Percentiles rank a stretch among this genome's conserved stretches.
These are phyloP conservation scores for Allium cepa DNA, from an alignment of 106 monocot genomes.

Conservation along the genomic window DNA sequence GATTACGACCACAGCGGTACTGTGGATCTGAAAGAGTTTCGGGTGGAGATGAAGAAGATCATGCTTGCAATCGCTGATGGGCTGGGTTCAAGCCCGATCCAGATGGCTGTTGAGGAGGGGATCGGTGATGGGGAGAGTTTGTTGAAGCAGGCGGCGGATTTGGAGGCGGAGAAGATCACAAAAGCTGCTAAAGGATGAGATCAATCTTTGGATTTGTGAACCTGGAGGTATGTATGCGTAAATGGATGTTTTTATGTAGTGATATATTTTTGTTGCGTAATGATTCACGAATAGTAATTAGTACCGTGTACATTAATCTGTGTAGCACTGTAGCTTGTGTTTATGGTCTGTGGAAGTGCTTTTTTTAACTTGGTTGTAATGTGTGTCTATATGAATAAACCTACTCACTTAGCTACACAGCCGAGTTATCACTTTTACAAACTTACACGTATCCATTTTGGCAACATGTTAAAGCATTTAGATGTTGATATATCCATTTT, in stretches of 20 bases:
- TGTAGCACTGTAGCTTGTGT: background rate
- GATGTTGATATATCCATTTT: too few relatives aligned
- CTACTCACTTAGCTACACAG: too few relatives aligned
- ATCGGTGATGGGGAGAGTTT: conserved; percentile 23
- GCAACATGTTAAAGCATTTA: too few relatives aligned
- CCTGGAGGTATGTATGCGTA: background rate
- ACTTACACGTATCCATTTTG: too few relatives aligned
- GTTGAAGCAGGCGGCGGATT: conserved; percentile 54
- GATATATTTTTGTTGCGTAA: background rate
- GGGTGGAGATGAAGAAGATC: conserved; percentile 45
- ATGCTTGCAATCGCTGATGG: conserved; percentile 64
- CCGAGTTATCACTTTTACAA: too few relatives aligned
- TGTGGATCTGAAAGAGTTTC: conserved; percentile 45
- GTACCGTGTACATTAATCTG: background rate
- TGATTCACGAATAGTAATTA: background rate
- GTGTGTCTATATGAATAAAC: too few relatives aligned
- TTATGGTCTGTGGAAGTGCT: background rate
- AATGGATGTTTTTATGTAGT: background rate
- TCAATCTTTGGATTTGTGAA: too few relatives aligned
- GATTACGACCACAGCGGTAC: conserved; percentile 47
- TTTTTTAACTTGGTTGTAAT: too few relatives aligned
- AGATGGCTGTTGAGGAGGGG: conserved; percentile 50
- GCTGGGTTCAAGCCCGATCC: conserved; percentile 48
- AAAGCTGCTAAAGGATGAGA: background rate
- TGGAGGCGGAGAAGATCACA: conserved; percentile 50